phyloP scores from a whole-genome alignment of 257 asterid genomes.

The Coffea canephora region DNA sequence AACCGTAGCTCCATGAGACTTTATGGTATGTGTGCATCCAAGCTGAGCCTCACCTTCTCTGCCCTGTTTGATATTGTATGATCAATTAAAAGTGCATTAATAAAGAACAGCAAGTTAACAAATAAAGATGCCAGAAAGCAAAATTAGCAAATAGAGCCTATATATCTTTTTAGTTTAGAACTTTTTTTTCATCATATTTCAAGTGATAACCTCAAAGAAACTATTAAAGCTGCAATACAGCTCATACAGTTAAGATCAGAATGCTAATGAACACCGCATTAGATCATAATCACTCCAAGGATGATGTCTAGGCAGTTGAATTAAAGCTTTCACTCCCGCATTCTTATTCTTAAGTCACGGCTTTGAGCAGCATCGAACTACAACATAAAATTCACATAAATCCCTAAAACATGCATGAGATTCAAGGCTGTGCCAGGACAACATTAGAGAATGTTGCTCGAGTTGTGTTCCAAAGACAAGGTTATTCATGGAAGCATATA shows the following conservation, averaged over 20 bases:
- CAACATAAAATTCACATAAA: not conserved
- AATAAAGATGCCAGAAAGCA: not conserved
- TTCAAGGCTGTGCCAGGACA: not conserved
- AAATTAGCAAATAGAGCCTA: not conserved
- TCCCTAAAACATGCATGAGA: not conserved
- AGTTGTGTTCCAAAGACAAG: not conserved
- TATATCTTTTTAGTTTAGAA: not conserved
- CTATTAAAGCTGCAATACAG: not conserved
- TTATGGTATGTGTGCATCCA: slow-evolving; percentile 52
- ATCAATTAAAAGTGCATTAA: not conserved
- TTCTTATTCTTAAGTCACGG: not conserved
- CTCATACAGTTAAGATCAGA: not conserved
- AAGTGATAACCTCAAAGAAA: not conserved
- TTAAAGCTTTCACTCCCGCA: not conserved
- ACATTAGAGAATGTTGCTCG: not conserved
- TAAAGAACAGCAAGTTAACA: not conserved
- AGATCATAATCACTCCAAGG: not conserved
- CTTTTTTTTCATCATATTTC: not conserved
- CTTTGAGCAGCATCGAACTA: not conserved
- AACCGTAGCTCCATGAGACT: slow-evolving; percentile 69
- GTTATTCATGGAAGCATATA: not conserved
- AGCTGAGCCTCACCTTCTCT: slow-evolving; percentile 31
- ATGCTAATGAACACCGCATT: not conserved
- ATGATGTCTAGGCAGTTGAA: not conserved
- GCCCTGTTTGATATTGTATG: slow-evolving; percentile 32